A percentile compares a stretch with the other conserved stretches of the same genome.
phyloP scores from a whole-genome alignment of 2,329 filamentous ascomycete species.

The Berkeleyomyces rouxiae region DNA sequence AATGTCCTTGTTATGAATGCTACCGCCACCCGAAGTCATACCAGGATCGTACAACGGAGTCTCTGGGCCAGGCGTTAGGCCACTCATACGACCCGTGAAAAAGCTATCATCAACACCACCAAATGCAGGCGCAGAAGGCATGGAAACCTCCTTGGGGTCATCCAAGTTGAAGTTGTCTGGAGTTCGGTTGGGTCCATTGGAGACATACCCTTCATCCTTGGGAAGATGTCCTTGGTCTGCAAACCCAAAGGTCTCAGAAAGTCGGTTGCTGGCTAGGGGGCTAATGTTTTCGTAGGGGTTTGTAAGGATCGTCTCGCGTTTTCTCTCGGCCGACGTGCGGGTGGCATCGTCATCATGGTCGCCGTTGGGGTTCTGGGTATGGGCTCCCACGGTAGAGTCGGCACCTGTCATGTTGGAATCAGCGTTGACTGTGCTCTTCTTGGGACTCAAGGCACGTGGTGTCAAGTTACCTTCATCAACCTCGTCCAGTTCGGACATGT shows the following conservation, averaged over 20 bases:
- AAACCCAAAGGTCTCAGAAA: constrained; percentile 33
- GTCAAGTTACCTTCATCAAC: constrained; percentile 28
- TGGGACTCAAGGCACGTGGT: constrained; percentile 22
- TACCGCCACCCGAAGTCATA: constrained; percentile 48
- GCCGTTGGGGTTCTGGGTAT: constrained; percentile 21
- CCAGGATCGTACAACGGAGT: constrained; percentile 83
- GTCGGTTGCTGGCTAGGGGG: constrained; percentile 39
- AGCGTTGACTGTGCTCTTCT: constrained; percentile 21
- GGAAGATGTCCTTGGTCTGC: constrained; percentile 1
- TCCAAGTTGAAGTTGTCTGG: constrained; percentile 34
- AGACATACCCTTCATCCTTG: constrained; percentile 78
- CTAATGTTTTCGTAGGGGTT: constrained; percentile 52
- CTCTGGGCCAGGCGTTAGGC: constrained; percentile 78
- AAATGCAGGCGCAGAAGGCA: constrained; percentile 18
- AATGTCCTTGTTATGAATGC: constrained; percentile 91
- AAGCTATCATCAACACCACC: constrained; percentile 50
- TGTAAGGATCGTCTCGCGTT: constrained; percentile 48
- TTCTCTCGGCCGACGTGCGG: constrained; percentile 39
- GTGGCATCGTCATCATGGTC: constrained; percentile 17
- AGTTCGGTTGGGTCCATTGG: constrained; percentile 44
- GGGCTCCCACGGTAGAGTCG: neutral
- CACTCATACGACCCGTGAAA: constrained; percentile 57
- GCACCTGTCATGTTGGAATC: constrained; percentile 39
- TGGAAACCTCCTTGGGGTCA: constrained; percentile 30
- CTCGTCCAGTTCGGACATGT: neutral